A percentile compares a stretch with the other conserved stretches of the same genome.
phyloP scores from a whole-genome alignment of 2,329 filamentous ascomycete genomes.

The Parafenestella ontariensis region DNA sequence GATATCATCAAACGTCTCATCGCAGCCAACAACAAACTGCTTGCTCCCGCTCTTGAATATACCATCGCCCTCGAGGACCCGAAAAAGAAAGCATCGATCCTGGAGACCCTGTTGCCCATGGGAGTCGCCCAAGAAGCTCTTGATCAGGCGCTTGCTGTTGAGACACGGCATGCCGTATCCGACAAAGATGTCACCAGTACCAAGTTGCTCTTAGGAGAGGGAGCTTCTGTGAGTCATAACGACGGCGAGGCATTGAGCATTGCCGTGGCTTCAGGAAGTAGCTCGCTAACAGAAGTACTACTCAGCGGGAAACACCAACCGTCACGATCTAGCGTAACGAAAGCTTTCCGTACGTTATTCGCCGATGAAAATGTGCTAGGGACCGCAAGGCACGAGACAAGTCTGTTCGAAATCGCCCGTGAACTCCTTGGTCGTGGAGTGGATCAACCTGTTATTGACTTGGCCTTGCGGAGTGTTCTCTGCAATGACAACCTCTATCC shows the following conservation, averaged over 20 bases:
- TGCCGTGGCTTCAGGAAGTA: slow-evolving; percentile 61
- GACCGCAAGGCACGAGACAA: background rate
- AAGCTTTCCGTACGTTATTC: slow-evolving; percentile 37
- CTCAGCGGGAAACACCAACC: slow-evolving; percentile 49
- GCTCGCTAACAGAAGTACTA: slow-evolving; percentile 59
- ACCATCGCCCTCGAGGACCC: slow-evolving; percentile 29
- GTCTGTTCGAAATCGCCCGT: slow-evolving; percentile 21
- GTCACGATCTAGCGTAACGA: slow-evolving; percentile 33
- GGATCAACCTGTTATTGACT: slow-evolving; percentile 38
- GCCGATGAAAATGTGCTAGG: slow-evolving; percentile 13
- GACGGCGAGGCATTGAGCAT: slow-evolving; percentile 62
- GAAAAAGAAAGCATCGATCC: slow-evolving; percentile 34
- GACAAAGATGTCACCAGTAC: slow-evolving; percentile 34
- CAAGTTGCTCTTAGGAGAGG: slow-evolving; percentile 37
- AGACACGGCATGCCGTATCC: slow-evolving; percentile 28
- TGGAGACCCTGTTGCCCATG: slow-evolving; percentile 32
- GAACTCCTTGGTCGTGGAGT: slow-evolving; percentile 38
- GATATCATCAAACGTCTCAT: slow-evolving; percentile 42
- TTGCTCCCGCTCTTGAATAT: slow-evolving; percentile 37
- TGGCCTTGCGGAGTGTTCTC: slow-evolving; percentile 30
- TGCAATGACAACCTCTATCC: slow-evolving; percentile 12
- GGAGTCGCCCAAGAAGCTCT: slow-evolving; percentile 39
- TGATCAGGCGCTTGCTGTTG: slow-evolving; percentile 35
- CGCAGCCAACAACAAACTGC: slow-evolving; percentile 25
- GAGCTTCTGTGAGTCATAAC: slow-evolving; percentile 57